Percentiles rank a stretch among this genome's conserved stretches.
Evolutionary conservation across 1,139 yeast genomes (phyloP).

Genomic region (Lodderomyces elongisporus): DNA sequence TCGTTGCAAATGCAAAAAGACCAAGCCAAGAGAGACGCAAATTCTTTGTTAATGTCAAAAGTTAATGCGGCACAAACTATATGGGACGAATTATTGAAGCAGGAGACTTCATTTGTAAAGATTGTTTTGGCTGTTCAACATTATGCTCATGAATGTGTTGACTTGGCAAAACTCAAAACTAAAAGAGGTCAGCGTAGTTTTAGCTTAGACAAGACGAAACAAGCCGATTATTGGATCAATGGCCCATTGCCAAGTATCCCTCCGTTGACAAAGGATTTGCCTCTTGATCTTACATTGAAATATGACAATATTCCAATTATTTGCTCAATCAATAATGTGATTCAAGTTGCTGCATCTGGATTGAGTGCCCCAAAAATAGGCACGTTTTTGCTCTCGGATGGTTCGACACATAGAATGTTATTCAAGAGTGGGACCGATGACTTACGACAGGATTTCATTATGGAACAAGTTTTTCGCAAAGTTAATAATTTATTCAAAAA

Average conservation of each 20-base stretch:
- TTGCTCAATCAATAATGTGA: slow-evolving; percentile 33
- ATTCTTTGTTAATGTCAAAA: slow-evolving; percentile 40
- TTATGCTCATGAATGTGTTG: slow-evolving; percentile 48
- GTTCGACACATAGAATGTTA: slow-evolving; percentile 51
- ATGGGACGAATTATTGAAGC: slow-evolving; percentile 25
- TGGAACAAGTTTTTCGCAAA: slow-evolving; percentile 94
- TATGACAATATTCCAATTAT: slow-evolving; percentile 52
- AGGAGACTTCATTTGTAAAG: slow-evolving; percentile 4
- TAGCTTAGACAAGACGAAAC: slow-evolving; percentile 26
- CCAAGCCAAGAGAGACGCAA: slow-evolving; percentile 22
- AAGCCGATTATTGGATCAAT: slow-evolving; percentile 55
- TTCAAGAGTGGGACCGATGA: slow-evolving; percentile 89
- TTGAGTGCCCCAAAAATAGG: slow-evolving; percentile 82
- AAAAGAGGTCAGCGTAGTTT: slow-evolving; percentile 29
- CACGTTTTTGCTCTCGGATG: slow-evolving; percentile 51
- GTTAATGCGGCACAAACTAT: slow-evolving; percentile 47
- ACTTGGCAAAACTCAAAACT: slow-evolving; percentile 47
- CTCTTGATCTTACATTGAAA: slow-evolving; percentile 37
- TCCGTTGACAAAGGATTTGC: slow-evolving; percentile 57
- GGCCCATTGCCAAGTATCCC: slow-evolving; percentile 50
- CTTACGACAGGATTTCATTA: slow-evolving; percentile 88
- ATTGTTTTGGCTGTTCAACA: slow-evolving; percentile 32
- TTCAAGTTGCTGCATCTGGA: slow-evolving; percentile 72
- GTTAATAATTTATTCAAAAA: slow-evolving; percentile 65
- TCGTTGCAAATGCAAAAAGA: slow-evolving; percentile 48